Evolutionary conservation across 768 basidiomycete genomes (phyloP).

Genomic region (Boletus subparvulus): DNA sequence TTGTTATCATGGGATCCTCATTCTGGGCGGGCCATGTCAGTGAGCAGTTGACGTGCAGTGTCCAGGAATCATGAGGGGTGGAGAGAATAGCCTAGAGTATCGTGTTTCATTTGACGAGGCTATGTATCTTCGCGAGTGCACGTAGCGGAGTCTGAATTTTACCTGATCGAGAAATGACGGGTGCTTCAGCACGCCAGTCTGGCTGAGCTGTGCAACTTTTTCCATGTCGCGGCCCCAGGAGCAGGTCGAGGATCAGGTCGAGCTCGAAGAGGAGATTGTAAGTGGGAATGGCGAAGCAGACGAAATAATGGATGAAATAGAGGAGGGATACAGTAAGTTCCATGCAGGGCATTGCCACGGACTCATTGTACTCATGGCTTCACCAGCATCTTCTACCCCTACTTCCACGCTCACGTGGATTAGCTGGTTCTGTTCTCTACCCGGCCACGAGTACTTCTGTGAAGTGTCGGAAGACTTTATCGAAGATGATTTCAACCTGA

Average conservation of each 20-base stretch:
- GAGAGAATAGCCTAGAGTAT: background rate
- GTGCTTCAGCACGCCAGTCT: conserved; percentile 19
- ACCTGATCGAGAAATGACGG: conserved; percentile 27
- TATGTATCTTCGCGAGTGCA: background rate
- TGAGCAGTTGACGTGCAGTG: conserved; percentile 52
- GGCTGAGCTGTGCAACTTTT: conserved; percentile 25
- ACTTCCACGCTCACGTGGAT: conserved; percentile 95
- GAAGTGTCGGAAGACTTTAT: conserved; percentile 99
- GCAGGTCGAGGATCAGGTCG: conserved; percentile 48
- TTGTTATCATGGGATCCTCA: conserved; percentile 72
- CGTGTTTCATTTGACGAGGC: background rate
- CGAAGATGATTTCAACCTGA: conserved; percentile 98
- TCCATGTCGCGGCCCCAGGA: conserved; percentile 40
- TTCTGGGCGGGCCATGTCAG: conserved; percentile 49
- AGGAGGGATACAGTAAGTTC: conserved; percentile 76
- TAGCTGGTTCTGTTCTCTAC: conserved; percentile 93
- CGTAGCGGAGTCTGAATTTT: conserved; percentile 33
- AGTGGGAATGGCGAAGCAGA: conserved; percentile 64
- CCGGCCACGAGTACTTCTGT: conserved; percentile 97
- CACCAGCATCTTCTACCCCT: conserved; percentile 80
- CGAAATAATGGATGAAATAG: conserved; percentile 73
- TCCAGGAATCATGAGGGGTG: conserved; percentile 20
- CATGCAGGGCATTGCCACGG: conserved; percentile 2
- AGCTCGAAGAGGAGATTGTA: conserved; percentile 59
- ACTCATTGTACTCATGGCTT: conserved; percentile 18